These are phyloP conservation scores for Diaporthe helianthi DNA, from an alignment of 2,329 filamentous ascomycete genomes.

Conservation along the genomic window DNA sequence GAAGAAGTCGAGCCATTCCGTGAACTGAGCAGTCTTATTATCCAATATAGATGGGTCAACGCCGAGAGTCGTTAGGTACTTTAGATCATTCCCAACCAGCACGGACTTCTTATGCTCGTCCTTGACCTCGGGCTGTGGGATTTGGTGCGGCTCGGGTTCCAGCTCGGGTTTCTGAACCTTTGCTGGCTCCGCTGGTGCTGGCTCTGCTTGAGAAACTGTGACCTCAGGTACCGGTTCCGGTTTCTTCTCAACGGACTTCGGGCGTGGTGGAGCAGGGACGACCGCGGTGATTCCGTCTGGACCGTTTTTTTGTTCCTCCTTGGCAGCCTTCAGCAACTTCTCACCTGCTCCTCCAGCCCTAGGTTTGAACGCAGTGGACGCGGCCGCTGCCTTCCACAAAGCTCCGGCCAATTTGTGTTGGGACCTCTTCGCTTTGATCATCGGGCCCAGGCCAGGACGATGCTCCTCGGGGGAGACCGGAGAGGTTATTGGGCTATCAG, in stretches of 20 bases:
- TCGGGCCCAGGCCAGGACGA: slow-evolving; percentile 84
- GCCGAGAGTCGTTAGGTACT: slow-evolving; percentile 78
- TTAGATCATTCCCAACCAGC: slow-evolving; percentile 75
- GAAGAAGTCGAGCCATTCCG: slow-evolving; percentile 82
- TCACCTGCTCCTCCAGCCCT: slow-evolving; percentile 87
- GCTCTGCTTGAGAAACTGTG: slow-evolving; percentile 57
- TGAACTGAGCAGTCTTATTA: slow-evolving; percentile 79
- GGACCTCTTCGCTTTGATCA: slow-evolving; percentile 83
- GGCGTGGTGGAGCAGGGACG: slow-evolving; percentile 75
- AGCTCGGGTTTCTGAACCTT: slow-evolving; percentile 22
- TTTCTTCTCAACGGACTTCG: slow-evolving; percentile 48
- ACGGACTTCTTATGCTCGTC: slow-evolving; percentile 66
- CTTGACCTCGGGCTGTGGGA: slow-evolving; percentile 42
- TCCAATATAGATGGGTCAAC: slow-evolving; percentile 80
- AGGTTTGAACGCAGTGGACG: slow-evolving; percentile 80
- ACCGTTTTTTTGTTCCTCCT: slow-evolving; percentile 66
- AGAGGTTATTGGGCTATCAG: slow-evolving; percentile 39
- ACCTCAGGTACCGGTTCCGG: slow-evolving; percentile 59
- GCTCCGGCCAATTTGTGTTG: slow-evolving; percentile 76
- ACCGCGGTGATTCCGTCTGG: slow-evolving; percentile 91
- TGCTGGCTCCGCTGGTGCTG: not conserved
- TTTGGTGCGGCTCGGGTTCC: slow-evolving; percentile 45
- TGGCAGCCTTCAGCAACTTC: slow-evolving; percentile 60
- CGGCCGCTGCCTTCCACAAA: slow-evolving; percentile 81
- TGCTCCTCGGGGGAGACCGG: slow-evolving; percentile 47